phyloP scores from a whole-genome alignment of 306 rosid genomes.

The Luffa acutangula region DNA sequence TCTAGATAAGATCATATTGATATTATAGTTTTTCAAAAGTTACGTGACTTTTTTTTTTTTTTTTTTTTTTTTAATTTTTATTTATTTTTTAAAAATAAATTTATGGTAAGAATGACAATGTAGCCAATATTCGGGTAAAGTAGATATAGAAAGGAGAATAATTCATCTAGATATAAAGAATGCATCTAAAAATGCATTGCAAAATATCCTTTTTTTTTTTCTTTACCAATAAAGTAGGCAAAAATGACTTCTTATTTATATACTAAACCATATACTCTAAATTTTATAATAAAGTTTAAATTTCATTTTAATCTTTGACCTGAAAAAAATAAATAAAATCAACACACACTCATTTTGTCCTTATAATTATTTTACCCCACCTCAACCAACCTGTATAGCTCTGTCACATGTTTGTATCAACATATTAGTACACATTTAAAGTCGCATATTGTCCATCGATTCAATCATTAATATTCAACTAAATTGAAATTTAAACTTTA shows the following conservation, averaged over 20 bases:
- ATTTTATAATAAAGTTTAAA: not conserved
- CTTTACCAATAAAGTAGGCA: not conserved
- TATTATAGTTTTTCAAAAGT: not conserved
- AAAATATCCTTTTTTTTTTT: not conserved
- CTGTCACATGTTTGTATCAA: too few species aligned
- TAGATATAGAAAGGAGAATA: not conserved
- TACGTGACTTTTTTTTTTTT: not conserved
- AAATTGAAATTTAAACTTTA: too few species aligned
- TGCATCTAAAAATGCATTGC: not conserved
- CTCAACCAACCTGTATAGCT: too few species aligned
- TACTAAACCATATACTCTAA: not conserved
- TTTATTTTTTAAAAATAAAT: not conserved
- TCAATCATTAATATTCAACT: too few species aligned
- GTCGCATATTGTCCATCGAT: too few species aligned
- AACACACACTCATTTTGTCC: too few species aligned
- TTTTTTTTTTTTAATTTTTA: too few species aligned
- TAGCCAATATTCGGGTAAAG: not conserved
- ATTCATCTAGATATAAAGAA: conserved; percentile 4
- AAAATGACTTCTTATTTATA: not conserved
- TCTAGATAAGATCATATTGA: not conserved
- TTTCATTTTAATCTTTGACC: too few species aligned
- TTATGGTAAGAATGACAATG: not conserved
- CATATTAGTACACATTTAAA: too few species aligned
- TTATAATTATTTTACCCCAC: too few species aligned
- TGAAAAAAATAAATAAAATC: too few species aligned